Base-by-base conservation (phyloP, 495 filamentous ascomycete genomes). In the Annulohypoxylon stygium region DNA sequence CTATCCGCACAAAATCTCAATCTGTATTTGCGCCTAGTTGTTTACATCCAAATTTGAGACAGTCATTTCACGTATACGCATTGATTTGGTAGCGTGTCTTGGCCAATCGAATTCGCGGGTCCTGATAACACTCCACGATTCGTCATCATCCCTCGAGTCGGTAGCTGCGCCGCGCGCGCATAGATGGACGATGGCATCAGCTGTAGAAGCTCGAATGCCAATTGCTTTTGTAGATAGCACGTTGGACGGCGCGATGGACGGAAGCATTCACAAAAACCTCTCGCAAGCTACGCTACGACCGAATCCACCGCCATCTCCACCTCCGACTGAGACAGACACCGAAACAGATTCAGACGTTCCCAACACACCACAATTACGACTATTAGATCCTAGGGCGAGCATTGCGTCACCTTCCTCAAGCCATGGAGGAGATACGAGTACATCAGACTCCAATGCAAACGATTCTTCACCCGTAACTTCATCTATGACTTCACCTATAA, bases 261-360 rank as follows among this genome's bases (percentile, higher is more conserved):
- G 25, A 37, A 37, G 45, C 51, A 59, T 75, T 20, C 67, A 61
- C 58, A 75, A 75, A 59, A 70, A 70, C 63, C 51, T 70, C 37
- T 67, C 72, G 59, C 67, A 75, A 70, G 26, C 72, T 2, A 70
- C 72, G 1, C 48, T 70, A n/a, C 67, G 59, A 12, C 63, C 47
- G 18, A 25, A 70, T 16, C 58, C 59, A 26, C 72, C 67, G 16
- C 72, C 72, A 23, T 75, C 72, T 11, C 72, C 72, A 10, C 72
- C 72, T n/a, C 43, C 63, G 18, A 75, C 72, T 20, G 72, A 75
- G 53, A 70, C 63, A 60, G 72, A 75, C 23, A 43, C 62, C 67
- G 67, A 70, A 67, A 74, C 71, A 53, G 71, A 74, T 10, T 70
- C 71, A 30, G 63, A 70, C 18, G 47, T 51, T 10, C 37, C 71